Evolutionary conservation across 805 yeast genomes (phyloP).

Genomic region (Saccharomycopsis fibuligera): DNA sequence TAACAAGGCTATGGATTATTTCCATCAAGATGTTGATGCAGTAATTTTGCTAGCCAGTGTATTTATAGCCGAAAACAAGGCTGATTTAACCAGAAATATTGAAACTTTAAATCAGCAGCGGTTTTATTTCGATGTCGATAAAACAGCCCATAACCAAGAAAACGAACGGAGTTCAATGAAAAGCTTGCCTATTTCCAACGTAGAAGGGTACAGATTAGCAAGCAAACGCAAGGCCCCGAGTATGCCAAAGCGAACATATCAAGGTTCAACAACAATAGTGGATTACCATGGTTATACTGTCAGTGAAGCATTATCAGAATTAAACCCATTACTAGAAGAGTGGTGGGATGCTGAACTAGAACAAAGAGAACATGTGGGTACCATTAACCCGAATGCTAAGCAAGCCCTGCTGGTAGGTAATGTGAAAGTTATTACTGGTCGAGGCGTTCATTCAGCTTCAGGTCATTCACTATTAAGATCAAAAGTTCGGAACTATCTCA

Average conservation of each 20-base stretch:
- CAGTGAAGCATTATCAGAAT: conserved; percentile 38
- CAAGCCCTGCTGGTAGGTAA: conserved; percentile 38
- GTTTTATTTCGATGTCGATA: no score
- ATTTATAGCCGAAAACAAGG: background rate
- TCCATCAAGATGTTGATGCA: conserved; percentile 13
- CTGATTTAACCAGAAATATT: background rate
- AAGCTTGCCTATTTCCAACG: no score
- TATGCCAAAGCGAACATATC: no score
- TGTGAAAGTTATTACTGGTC: conserved; percentile 52
- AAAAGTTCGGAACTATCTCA: conserved; percentile 37
- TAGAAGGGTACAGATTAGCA: no score
- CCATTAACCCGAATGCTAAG: conserved; percentile 29
- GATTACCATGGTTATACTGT: conserved; percentile 57
- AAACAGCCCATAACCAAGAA: no score
- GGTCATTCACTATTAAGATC: conserved; percentile 46
- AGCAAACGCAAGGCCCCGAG: no score
- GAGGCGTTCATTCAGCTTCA: conserved; percentile 61
- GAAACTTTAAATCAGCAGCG: background rate
- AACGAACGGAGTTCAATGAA: no score
- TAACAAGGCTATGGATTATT: conserved; percentile 11
- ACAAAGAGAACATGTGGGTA: conserved; percentile 37
- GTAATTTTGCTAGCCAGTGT: background rate
- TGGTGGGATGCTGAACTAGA: conserved; percentile 64
- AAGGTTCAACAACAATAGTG: conserved; percentile 24
- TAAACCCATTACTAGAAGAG: conserved; percentile 31